Evolutionary conservation across 2,329 filamentous ascomycete genomes (phyloP).

Genomic region (Westerdykella sp.): DNA sequence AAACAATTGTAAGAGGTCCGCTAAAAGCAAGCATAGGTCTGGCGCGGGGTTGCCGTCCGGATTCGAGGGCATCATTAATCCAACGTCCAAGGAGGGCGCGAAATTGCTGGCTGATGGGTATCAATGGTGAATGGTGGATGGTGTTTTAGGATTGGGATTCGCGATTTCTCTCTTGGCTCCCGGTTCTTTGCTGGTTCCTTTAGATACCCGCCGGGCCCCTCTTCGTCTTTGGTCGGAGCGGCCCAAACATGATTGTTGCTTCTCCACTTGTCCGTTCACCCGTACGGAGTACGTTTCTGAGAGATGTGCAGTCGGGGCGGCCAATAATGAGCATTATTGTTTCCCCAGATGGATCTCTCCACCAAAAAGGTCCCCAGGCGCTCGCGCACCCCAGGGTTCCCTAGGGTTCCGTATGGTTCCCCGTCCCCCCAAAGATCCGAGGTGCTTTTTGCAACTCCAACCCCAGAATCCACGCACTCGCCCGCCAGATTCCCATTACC

Average conservation of each 20-base stretch:
- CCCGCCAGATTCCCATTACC: not conserved
- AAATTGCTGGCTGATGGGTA: conserved; percentile 16
- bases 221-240: not conserved
- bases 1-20: too few species aligned
- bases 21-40: conserved; percentile 15
- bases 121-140: conserved; percentile 11
- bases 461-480: not conserved
- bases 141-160: not conserved
- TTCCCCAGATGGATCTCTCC: too few species aligned
- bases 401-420: too few species aligned
- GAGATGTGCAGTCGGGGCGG: too few species aligned
- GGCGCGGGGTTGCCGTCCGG: conserved; percentile 23
- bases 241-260: not conserved
- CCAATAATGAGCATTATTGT: too few species aligned
- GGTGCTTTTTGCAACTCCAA: not conserved
- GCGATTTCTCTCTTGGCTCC: not conserved
- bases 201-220: not conserved
- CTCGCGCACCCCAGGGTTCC: too few species aligned
- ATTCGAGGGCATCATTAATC: conserved; percentile 21
- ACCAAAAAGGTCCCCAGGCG: not conserved
- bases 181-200: not conserved
- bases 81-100: conserved; percentile 11
- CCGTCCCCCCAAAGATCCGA: not conserved
- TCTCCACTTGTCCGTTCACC: too few species aligned
- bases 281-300: too few species aligned